Conservation (phyloP, 2,329 filamentous ascomycete species). For the Atkinsonella hypoxylon region DNA sequence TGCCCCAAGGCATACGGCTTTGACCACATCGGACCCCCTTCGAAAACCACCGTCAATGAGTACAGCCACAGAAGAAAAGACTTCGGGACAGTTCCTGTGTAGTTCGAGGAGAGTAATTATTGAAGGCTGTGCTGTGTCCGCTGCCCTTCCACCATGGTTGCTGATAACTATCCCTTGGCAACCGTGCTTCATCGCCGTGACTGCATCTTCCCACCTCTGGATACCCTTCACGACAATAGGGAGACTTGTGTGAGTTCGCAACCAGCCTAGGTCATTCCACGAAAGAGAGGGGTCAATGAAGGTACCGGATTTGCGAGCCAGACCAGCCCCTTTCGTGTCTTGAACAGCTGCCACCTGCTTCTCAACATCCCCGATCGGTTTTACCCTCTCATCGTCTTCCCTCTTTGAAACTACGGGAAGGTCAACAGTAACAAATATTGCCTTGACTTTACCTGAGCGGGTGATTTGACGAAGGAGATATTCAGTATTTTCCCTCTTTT, state of each 20-base stretch:
- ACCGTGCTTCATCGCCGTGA: conserved; percentile 44
- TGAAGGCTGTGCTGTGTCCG: conserved; percentile 39
- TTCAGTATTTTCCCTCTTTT: conserved; percentile 38
- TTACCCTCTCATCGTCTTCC: conserved; percentile 33
- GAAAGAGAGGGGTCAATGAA: conserved; percentile 44
- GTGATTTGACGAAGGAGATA: conserved; percentile 33
- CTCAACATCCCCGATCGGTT: conserved; percentile 22
- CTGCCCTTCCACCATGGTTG: conserved; percentile 55
- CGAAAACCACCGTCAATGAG: conserved; percentile 53
- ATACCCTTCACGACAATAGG: conserved; percentile 57
- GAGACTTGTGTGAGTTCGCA: conserved; percentile 34
- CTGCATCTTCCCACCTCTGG: conserved; percentile 54
- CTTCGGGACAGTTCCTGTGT: conserved; percentile 45
- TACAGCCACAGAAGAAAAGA: conserved; percentile 49
- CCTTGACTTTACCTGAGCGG: conserved; percentile 31
- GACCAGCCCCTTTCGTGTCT: conserved; percentile 40
- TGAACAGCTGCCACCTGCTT: conserved; percentile 26
- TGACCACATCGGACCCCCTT: conserved; percentile 56
- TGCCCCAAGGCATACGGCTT: conserved; percentile 53
- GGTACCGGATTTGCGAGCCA: conserved; percentile 42
- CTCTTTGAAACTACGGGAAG: conserved; percentile 44
- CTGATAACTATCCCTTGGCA: conserved; percentile 57
- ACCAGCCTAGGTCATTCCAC: conserved; percentile 57
- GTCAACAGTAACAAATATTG: conserved; percentile 48
- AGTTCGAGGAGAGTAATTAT: conserved; percentile 51